Conservation (phyloP, 768 basidiomycete genomes). For the Boletus rubropictus region DNA sequence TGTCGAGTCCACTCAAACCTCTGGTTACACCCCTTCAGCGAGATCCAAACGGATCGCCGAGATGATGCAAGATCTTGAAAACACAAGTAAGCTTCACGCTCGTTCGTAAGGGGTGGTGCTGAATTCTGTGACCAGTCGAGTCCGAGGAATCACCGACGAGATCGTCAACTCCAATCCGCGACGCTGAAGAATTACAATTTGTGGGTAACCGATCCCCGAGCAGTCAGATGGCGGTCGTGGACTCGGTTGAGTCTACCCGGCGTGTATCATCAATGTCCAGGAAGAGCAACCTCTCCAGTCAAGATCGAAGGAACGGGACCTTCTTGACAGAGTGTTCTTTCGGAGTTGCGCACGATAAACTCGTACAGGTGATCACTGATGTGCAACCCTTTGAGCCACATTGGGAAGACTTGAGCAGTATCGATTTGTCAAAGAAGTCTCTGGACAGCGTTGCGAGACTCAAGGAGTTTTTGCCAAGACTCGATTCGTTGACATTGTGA, state of each 20-base stretch:
- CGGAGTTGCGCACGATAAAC: slow-evolving; percentile 83
- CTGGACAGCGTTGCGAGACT: slow-evolving; percentile 63
- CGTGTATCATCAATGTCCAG: slow-evolving; percentile 44
- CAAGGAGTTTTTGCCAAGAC: slow-evolving; percentile 84
- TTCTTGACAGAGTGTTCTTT: slow-evolving; percentile 97
- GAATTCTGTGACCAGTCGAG: slow-evolving; percentile 20
- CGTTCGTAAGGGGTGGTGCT: slow-evolving; percentile 2
- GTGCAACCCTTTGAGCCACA: slow-evolving; percentile 90
- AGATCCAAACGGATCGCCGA: slow-evolving; percentile 77
- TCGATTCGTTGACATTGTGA: slow-evolving; percentile 73
- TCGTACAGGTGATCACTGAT: slow-evolving; percentile 91
- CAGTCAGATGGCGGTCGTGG: slow-evolving; percentile 22
- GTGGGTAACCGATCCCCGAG: slow-evolving; percentile 39
- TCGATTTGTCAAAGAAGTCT: slow-evolving; percentile 63
- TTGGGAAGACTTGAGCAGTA: slow-evolving; percentile 75
- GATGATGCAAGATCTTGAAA: slow-evolving; percentile 70
- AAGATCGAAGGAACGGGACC: slow-evolving; percentile 44
- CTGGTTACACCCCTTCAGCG: slow-evolving; percentile 47
- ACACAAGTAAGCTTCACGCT: slow-evolving; percentile 51
- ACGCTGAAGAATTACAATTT: slow-evolving; percentile 44
- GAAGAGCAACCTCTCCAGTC: slow-evolving; percentile 33
- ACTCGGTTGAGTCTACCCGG: slow-evolving; percentile 28
- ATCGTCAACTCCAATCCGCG: slow-evolving; percentile 40
- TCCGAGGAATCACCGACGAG: slow-evolving; percentile 55
- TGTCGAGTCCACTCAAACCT: slow-evolving; percentile 14